A percentile compares a stretch with the other conserved stretches of the same genome.
Conservation (phyloP, 352 stramenopile genomes). For the Phytophthora litchii region DNA sequence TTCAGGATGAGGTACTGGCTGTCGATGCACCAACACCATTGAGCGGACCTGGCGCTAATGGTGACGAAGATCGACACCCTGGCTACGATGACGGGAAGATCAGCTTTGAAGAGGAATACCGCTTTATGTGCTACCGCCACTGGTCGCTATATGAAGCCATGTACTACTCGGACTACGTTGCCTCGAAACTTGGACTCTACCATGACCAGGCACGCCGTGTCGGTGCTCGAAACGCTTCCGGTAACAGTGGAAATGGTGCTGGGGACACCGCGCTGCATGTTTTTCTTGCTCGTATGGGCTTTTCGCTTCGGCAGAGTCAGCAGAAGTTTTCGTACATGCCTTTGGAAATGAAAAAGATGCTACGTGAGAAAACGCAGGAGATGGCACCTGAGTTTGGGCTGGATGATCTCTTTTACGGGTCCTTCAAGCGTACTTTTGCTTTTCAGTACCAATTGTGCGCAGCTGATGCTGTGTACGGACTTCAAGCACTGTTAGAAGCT, state of each 20-base stretch:
- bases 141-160: slow-evolving; percentile 96
- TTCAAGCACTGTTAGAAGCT: slow-evolving; percentile 94
- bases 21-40: slow-evolving; percentile 46
- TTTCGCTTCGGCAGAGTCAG: slow-evolving; percentile 94
- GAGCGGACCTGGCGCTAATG: slow-evolving; percentile 41
- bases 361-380: slow-evolving; percentile 93
- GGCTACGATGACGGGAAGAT: slow-evolving; percentile 86
- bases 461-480: slow-evolving; percentile 94
- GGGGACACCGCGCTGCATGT: slow-evolving; percentile 89
- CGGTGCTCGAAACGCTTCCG: slow-evolving; percentile 60
- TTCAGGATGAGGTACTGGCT: slow-evolving; percentile 93
- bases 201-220: slow-evolving; percentile 68
- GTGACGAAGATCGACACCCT: slow-evolving; percentile 48
- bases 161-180: slow-evolving; percentile 96
- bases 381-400: slow-evolving; percentile 95
- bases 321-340: slow-evolving; percentile 97
- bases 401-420: slow-evolving; percentile 96
- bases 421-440: slow-evolving; percentile 94
- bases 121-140: slow-evolving; percentile 97
- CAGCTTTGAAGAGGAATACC: slow-evolving; percentile 92
- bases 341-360: slow-evolving; percentile 88
- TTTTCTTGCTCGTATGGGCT: slow-evolving; percentile 97
- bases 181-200: slow-evolving; percentile 86
- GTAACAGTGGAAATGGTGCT: slow-evolving; percentile 27
- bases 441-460: slow-evolving; percentile 96